Percentiles rank a stretch among this genome's conserved stretches.
These are phyloP conservation scores for Cucurbita moschata DNA, from an alignment of 306 rosid genomes.

Conservation along the genomic window DNA sequence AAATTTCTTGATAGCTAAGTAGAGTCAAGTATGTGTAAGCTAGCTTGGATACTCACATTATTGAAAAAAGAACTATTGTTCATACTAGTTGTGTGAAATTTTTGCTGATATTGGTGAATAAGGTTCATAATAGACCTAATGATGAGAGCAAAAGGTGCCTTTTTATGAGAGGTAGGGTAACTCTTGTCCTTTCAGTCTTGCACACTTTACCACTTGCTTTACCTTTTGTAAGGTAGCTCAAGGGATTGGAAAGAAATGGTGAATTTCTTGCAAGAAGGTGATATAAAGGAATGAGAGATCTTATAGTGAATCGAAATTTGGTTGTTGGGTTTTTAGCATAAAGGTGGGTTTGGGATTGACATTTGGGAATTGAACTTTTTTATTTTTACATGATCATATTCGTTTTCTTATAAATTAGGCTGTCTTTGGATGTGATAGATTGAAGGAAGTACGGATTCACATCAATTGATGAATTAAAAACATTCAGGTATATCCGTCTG, in stretches of 20 bases:
- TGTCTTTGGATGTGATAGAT: background rate
- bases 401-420: background rate
- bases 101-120: background rate
- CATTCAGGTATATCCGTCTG: background rate
- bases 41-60: background rate
- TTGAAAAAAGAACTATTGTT: background rate
- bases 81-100: background rate
- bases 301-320: background rate
- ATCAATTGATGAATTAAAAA: background rate
- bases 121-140: background rate
- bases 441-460: background rate
- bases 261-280: background rate
- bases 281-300: background rate
- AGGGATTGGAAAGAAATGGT: background rate
- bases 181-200: background rate
- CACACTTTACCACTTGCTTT: background rate
- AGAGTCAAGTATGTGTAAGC: background rate
- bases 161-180: slow-evolving; percentile 1
- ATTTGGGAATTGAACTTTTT: background rate
- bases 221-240: background rate
- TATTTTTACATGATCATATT: background rate
- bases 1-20: background rate
- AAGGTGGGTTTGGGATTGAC: background rate
- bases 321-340: background rate
- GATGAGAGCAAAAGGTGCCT: background rate